Evolutionary conservation across 2,329 filamentous ascomycete genomes (phyloP).

Genomic region (Talaromyces atroroseus): DNA sequence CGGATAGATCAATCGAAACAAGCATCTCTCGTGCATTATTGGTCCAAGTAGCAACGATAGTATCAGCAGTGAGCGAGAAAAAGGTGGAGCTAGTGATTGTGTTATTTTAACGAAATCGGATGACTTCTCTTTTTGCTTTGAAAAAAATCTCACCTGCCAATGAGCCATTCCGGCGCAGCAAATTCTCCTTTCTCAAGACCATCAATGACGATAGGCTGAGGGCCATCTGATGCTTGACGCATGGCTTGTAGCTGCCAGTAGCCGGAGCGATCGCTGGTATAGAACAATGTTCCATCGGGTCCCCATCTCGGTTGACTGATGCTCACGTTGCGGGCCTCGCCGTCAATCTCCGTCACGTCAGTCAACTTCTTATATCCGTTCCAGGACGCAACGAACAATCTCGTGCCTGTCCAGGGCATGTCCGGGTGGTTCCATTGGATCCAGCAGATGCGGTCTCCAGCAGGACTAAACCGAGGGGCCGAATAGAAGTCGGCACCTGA

Average conservation of each 20-base stretch:
- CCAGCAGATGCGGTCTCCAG: conserved; percentile 47
- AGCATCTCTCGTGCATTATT: conserved; percentile 32
- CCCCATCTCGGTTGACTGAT: conserved; percentile 50
- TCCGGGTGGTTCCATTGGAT: conserved; percentile 52
- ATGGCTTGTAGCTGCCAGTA: conserved; percentile 47
- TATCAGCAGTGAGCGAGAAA: conserved; percentile 30
- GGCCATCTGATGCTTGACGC: conserved; percentile 20
- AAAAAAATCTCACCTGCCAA: conserved; percentile 21
- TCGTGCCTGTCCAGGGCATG: conserved; percentile 47
- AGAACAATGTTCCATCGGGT: conserved; percentile 46
- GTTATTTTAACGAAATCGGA: not conserved
- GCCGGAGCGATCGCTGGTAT: conserved; percentile 42
- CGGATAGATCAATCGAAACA: conserved; percentile 36
- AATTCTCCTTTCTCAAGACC: conserved; percentile 39
- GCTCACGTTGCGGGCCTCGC: conserved; percentile 36
- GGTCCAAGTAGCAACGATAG: conserved; percentile 32
- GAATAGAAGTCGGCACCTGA: conserved; percentile 51
- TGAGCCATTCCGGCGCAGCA: conserved; percentile 25
- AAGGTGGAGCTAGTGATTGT: conserved; percentile 24
- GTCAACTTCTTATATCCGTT: conserved; percentile 25
- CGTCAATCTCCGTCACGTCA: conserved; percentile 37
- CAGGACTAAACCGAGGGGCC: conserved; percentile 45
- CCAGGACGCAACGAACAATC: conserved; percentile 44
- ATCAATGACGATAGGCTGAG: conserved; percentile 25
- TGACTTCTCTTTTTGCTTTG: not conserved